Evolutionary conservation across 352 stramenopile species (phyloP), one percentile per base, ranked within the genome.

Genomic region (Pythium diclinum): DNA sequence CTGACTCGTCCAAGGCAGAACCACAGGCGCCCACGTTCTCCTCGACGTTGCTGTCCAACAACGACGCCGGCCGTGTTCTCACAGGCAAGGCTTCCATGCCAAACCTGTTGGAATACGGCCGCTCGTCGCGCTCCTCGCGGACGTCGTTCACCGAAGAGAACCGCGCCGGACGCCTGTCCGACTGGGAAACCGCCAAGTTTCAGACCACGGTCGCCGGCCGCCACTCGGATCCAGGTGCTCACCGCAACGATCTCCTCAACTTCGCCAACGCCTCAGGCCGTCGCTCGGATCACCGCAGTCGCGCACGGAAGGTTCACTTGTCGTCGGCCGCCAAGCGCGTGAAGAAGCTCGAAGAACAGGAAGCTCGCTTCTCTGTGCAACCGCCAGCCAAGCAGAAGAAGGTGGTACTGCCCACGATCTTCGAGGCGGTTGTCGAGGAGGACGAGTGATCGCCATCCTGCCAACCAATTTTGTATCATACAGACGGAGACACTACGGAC

Each of bases 301-400:
- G 85, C 23, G 49, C 71, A 8, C 74, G 74, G 17, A 86, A 86
- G 23, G 79, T 93, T 58, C 83, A 93, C 56, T 69, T 91, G 61
- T 93, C 85, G 30, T 91, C 85, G 14, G 85, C 83, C 10, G 85
- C 85, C 49, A 93, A 93, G 77, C 85, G 85, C 52, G 79, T 91
- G 10, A 91, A 93, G 70, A 87, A 78, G 56, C 77, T 91, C n/a
- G 85, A 93, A 56, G 85, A 93, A 53, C 74, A 88, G 44, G 85
- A 93, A 61, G 84, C 84, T 14, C 79, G 82, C 17, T 91, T 91
- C 59, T 77, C 58, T 65, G 77, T 59, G 53, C 70, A 54, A 57
- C 76, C 63, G 1, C 56, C 54, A 44, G 53, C 54, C 60, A 68
- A 42, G 52, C 69, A 72, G 32, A 82, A 79, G 64, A 81, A 76